A percentile compares a stretch with the other conserved stretches of the same genome.
Conservation (phyloP, 768 basidiomycete genomes). For the Lentinula boryana region DNA sequence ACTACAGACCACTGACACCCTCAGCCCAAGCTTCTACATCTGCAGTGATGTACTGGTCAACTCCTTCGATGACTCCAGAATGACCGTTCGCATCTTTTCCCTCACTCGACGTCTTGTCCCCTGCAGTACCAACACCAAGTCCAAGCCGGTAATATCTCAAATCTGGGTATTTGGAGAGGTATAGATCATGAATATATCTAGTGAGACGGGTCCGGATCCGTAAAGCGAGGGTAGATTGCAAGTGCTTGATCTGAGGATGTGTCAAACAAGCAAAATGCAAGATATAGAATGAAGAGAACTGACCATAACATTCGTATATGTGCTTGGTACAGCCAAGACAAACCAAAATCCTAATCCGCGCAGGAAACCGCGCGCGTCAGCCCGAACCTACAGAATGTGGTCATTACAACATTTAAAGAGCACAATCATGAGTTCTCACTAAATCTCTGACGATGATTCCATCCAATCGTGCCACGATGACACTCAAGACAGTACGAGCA, state of each 20-base stretch:
- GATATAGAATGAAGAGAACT: conserved; percentile 7
- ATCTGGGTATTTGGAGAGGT: conserved; percentile 70
- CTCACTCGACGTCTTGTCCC: background rate
- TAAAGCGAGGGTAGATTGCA: conserved; percentile 82
- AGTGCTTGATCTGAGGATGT: conserved; percentile 72
- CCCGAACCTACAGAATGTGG: conserved; percentile 38
- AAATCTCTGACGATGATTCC: conserved; percentile 86
- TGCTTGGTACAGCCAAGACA: conserved; percentile 83
- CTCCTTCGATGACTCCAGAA: conserved; percentile 41
- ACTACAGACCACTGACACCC: conserved; percentile 84
- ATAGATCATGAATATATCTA: conserved; percentile 87
- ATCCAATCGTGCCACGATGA: conserved; percentile 84
- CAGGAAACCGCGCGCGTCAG: conserved; percentile 79
- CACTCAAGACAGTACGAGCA: conserved; percentile 78
- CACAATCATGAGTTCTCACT: conserved; percentile 29
- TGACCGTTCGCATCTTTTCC: conserved; percentile 12
- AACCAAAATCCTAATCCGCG: conserved; percentile 86
- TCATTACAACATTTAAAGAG: background rate
- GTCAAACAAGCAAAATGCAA: background rate
- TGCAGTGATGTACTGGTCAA: conserved; percentile 91
- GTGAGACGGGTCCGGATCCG: conserved; percentile 82
- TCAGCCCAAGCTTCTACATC: conserved; percentile 90
- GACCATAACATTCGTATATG: conserved; percentile 95
- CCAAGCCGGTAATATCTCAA: conserved; percentile 63
- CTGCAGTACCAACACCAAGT: conserved; percentile 16